Conservation (phyloP, 2,329 filamentous ascomycete species). For the Cadophora sp. region DNA sequence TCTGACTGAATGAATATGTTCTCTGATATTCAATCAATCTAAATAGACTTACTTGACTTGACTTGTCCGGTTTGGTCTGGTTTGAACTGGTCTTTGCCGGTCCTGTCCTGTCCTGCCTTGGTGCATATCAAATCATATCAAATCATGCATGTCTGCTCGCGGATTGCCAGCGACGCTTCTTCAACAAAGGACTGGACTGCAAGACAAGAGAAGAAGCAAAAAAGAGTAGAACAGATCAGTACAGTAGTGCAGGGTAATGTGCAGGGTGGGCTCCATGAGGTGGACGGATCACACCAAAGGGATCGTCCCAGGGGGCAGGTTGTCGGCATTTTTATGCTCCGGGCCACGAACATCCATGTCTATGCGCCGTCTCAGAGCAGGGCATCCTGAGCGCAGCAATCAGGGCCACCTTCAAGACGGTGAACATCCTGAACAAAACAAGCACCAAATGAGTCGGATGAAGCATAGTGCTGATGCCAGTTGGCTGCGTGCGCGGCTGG, state of each 20-base stretch:
- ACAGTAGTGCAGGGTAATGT: not conserved
- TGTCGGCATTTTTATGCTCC: conserved; percentile 12
- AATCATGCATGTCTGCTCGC: not conserved
- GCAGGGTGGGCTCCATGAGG: not conserved
- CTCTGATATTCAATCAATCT: not conserved
- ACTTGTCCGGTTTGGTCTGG: not conserved
- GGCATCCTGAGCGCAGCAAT: not conserved
- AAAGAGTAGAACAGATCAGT: not conserved
- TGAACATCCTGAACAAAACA: not conserved
- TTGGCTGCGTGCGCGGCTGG: not conserved
- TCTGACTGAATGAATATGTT: not conserved
- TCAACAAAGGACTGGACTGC: not conserved
- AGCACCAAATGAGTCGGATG: not conserved
- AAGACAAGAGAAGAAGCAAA: not conserved
- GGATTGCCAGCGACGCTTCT: not conserved
- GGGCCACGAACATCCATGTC: not conserved
- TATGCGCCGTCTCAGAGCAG: not conserved
- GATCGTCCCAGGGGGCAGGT: conserved; percentile 7
- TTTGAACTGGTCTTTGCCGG: no score
- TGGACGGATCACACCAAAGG: no score
- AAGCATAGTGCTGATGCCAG: conserved; percentile 8
- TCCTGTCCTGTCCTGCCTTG: no score
- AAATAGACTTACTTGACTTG: not conserved
- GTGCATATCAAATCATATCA: not conserved
- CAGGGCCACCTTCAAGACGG: not conserved